Conservation (phyloP, 495 filamentous ascomycete genomes). For the Xylaria castorea region DNA sequence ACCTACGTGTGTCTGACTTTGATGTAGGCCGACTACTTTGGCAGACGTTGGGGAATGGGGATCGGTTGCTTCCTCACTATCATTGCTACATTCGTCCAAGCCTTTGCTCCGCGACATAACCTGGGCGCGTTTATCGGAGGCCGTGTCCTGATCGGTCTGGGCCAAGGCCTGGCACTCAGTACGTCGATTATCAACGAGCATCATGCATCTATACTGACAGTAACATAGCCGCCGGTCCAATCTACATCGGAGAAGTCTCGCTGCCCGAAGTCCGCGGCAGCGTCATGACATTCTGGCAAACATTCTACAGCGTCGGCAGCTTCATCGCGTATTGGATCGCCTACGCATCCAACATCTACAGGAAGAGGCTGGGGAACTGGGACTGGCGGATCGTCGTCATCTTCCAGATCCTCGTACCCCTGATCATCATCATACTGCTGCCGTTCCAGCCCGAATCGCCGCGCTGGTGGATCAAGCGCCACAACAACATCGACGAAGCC, state of each 20-base stretch:
- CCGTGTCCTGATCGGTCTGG: slow-evolving; percentile 67
- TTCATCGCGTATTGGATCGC: slow-evolving; percentile 68
- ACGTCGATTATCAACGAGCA: slow-evolving; percentile 34
- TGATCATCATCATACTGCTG: slow-evolving; percentile 58
- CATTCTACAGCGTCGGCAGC: slow-evolving; percentile 68
- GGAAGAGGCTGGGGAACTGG: slow-evolving; percentile 61
- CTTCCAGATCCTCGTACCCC: slow-evolving; percentile 65
- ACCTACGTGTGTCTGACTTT: background rate
- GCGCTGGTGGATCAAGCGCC: slow-evolving; percentile 63
- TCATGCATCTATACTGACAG: slow-evolving; percentile 16
- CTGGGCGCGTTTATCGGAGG: slow-evolving; percentile 67
- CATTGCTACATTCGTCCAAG: slow-evolving; percentile 67
- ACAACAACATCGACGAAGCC: slow-evolving; percentile 62
- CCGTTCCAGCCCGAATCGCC: slow-evolving; percentile 65
- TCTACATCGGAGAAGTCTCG: slow-evolving; percentile 68
- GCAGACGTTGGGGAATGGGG: slow-evolving; percentile 65
- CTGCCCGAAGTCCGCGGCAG: slow-evolving; percentile 65
- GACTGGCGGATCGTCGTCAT: slow-evolving; percentile 69
- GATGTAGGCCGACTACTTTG: slow-evolving; percentile 59
- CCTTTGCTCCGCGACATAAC: slow-evolving; percentile 60
- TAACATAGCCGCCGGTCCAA: slow-evolving; percentile 53
- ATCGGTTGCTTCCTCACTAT: slow-evolving; percentile 64
- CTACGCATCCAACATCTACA: slow-evolving; percentile 61
- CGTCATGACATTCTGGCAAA: slow-evolving; percentile 74
- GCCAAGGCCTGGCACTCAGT: slow-evolving; percentile 70